Conservation (phyloP, 2,329 filamentous ascomycete species). For the Cyphellophora attinorum region DNA sequence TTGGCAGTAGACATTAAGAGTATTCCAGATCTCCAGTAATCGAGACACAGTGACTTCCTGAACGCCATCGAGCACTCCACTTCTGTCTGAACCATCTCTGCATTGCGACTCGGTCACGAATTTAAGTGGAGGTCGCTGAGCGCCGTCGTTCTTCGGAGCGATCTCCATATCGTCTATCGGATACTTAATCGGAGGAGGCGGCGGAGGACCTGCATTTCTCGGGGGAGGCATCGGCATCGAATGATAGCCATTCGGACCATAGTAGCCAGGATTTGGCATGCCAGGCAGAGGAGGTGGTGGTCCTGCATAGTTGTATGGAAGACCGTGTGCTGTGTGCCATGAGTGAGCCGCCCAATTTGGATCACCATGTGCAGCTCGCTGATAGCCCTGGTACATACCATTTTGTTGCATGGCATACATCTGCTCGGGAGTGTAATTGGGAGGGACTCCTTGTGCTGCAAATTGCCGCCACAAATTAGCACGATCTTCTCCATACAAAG, state of each 20-base stretch:
- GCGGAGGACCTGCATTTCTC: constrained; percentile 44
- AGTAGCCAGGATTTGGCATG: constrained; percentile 7
- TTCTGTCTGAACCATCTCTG: constrained; percentile 29
- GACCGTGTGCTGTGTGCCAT: constrained; percentile 11
- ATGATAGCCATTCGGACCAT: constrained; percentile 3
- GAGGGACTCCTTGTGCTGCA: background rate
- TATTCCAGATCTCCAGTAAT: constrained; percentile 89
- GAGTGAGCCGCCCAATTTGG: constrained; percentile 26
- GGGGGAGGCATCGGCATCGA: constrained; percentile 25
- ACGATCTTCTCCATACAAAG: too few relatives aligned
- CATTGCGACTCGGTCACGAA: constrained; percentile 53
- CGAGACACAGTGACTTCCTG: constrained; percentile 77
- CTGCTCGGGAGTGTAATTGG: background rate
- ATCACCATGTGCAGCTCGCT: constrained; percentile 34
- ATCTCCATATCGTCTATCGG: constrained; percentile 91
- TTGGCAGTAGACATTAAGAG: constrained; percentile 94
- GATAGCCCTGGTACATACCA: constrained; percentile 37
- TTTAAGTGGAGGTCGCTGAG: constrained; percentile 63
- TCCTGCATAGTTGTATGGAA: constrained; percentile 6
- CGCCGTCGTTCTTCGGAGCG: constrained; percentile 52
- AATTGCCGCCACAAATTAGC: too few relatives aligned
- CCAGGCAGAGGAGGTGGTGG: background rate
- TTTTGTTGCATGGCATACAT: background rate
- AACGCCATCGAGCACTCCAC: constrained; percentile 48
- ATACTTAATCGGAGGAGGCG: constrained; percentile 76